These are phyloP conservation scores for Nothopassalora personata DNA, from an alignment of 2,329 filamentous ascomycete genomes.

Conservation along the genomic window DNA sequence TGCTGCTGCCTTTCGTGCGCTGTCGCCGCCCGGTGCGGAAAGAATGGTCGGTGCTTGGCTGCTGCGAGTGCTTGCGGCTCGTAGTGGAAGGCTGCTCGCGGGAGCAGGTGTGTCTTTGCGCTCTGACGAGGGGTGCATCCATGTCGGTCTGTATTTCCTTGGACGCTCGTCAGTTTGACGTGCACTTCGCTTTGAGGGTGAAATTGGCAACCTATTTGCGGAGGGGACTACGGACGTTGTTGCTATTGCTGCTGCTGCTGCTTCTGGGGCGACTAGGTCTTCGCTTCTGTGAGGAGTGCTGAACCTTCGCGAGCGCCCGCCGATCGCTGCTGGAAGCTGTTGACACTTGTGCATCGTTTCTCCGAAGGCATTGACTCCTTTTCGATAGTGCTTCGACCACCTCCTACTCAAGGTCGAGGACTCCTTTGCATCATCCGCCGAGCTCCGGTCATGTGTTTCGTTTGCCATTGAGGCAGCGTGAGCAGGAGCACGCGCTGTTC, in stretches of 20 bases:
- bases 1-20: constrained; percentile 29
- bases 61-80: constrained; percentile 12
- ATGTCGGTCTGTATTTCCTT: constrained; percentile 23
- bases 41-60: constrained; percentile 12
- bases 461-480: background rate
- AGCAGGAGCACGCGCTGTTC: background rate
- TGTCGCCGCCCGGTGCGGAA: constrained; percentile 26
- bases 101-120: constrained; percentile 33
- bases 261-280: constrained; percentile 2
- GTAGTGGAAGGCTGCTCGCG: constrained; percentile 18
- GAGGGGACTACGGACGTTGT: background rate
- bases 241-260: background rate
- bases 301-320: constrained; percentile 19
- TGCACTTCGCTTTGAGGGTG: constrained; percentile 29
- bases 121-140: constrained; percentile 16
- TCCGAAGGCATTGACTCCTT: constrained; percentile 13
- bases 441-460: background rate
- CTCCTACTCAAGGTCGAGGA: constrained; percentile 9
- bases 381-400: constrained; percentile 13
- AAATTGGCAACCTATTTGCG: constrained; percentile 16
- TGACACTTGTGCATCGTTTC: constrained; percentile 15
- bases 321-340: constrained; percentile 11
- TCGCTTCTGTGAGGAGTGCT: constrained; percentile 24
- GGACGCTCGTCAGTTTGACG: constrained; percentile 24
- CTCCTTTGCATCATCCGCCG: background rate